Base-by-base conservation (phyloP, 2,329 filamentous ascomycete species). In the Passalora sequoiae region DNA sequence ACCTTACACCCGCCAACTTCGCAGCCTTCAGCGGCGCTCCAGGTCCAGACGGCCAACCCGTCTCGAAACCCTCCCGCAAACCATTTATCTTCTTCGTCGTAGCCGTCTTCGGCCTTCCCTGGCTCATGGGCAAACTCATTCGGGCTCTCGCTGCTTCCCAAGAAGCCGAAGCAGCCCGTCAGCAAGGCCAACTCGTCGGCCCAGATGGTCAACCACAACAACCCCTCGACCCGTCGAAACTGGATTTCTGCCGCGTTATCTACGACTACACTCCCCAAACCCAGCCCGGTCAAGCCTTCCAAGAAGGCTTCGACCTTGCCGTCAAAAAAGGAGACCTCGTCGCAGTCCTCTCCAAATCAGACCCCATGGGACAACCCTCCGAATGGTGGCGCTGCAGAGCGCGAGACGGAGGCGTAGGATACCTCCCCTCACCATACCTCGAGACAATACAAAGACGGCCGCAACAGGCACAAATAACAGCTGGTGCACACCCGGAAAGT, bases 371-470 rank as follows among this genome's bases (percentile, higher is more conserved):
- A 31, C 89, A 92, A 57, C 80, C 88, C 4, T 92, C 86, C 40
- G 91, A 98, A 62, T 98, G 92, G 92, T 98, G 92, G 92, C 81
- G 84, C 54, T 98, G 94, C 68, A 79, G 92, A 43, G 85, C 91
- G 10, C 78, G 92, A 48, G 89, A 97, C 62, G 89, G 89, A 33
- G 78, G 88, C 19, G 83, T 95, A 58, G 92, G 92, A 6, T 98
- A 97, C 62, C 75, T 98, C 4, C 92, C 94, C 2, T 81, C 84
- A 1, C 89, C 89, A 1, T 98, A 96, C 60, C 76, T 98, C 20
- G 88, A 95, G 67, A 77, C 75, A 0, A 81, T 92, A 37, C 76
- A 83, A 60, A 69, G 79, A 40, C 69, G 71, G 47, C 65, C 71
- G 46, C 69, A 71, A 35, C 70, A 51, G 38, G 66, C 62, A 13